phyloP scores from a whole-genome alignment of 768 basidiomycete genomes.

The Russula sp. region DNA sequence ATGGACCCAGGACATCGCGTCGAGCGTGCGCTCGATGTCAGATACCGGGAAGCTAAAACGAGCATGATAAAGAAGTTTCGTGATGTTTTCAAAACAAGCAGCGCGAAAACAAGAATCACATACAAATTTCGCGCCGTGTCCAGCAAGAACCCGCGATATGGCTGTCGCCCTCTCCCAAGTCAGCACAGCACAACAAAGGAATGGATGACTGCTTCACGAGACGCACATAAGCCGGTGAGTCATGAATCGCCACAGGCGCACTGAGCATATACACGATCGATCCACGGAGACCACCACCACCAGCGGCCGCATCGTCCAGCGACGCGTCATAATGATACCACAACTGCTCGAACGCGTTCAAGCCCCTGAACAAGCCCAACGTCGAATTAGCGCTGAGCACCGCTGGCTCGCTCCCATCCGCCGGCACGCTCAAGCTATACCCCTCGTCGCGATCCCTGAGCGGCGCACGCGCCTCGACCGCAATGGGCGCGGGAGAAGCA shows the following conservation, averaged over 20 bases:
- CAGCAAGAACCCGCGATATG: slow-evolving; percentile 71
- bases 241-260: slow-evolving; percentile 37
- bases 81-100: neutral
- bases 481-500: slow-evolving; percentile 25
- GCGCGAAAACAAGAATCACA: slow-evolving; percentile 23
- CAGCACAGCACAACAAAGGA: neutral
- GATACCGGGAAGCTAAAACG: neutral
- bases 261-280: slow-evolving; percentile 32
- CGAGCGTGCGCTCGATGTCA: slow-evolving; percentile 12
- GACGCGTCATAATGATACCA: slow-evolving; percentile 33
- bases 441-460: slow-evolving; percentile 37
- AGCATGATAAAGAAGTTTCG: neutral
- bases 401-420: slow-evolving; percentile 31
- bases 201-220: neutral
- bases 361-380: slow-evolving; percentile 44
- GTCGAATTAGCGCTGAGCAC: slow-evolving; percentile 38
- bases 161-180: slow-evolving; percentile 31
- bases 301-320: neutral
- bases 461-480: slow-evolving; percentile 29
- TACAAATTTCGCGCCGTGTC: slow-evolving; percentile 68
- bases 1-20: slow-evolving; percentile 14
- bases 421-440: slow-evolving; percentile 37
- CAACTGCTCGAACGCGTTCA: slow-evolving; percentile 50
- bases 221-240: slow-evolving; percentile 42
- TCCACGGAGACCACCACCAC: neutral